A percentile compares a stretch with the other conserved stretches of the same genome.
Conservation (phyloP, 208 protist species). For the Acanthamoeba triangularis region DNA sequence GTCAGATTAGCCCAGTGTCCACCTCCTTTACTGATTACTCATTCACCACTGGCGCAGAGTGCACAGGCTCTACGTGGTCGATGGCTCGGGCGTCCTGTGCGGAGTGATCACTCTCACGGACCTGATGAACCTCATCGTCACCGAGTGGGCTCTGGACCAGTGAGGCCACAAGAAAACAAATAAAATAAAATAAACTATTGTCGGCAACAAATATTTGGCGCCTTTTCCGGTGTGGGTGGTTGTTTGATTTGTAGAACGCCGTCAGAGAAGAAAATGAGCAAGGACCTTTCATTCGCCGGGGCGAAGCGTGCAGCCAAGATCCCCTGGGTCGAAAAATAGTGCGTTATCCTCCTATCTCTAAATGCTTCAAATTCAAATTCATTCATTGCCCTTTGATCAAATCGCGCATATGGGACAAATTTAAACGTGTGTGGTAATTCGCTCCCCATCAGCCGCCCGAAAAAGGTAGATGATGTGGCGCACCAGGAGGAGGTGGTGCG, state of each 20-base stretch:
- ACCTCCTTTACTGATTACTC: no score
- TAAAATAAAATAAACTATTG: neutral
- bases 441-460: conserved; percentile 91
- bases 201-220: neutral
- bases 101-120: conserved; percentile 35
- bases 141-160: conserved; percentile 19
- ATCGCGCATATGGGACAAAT: neutral
- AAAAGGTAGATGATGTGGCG: conserved; percentile 96
- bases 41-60: neutral
- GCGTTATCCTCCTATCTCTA: neutral
- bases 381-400: neutral
- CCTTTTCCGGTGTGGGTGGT: neutral
- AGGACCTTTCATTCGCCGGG: neutral
- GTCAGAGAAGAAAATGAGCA: neutral
- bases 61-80: conserved; percentile 51
- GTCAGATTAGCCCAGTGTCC: no score
- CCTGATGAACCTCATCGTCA: conserved; percentile 61
- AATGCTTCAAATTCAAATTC: neutral
- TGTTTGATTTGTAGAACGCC: neutral
- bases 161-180: neutral
- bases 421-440: neutral
- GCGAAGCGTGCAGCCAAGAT: neutral
- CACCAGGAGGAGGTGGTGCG: conserved; percentile 97
- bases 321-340: conserved; percentile 86
- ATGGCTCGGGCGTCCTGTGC: neutral